Evolutionary conservation across 176 grass and related monocot genomes (phyloP), one percentile per base, ranked within the genome.

Genomic region (Panicum miliaceum): DNA sequence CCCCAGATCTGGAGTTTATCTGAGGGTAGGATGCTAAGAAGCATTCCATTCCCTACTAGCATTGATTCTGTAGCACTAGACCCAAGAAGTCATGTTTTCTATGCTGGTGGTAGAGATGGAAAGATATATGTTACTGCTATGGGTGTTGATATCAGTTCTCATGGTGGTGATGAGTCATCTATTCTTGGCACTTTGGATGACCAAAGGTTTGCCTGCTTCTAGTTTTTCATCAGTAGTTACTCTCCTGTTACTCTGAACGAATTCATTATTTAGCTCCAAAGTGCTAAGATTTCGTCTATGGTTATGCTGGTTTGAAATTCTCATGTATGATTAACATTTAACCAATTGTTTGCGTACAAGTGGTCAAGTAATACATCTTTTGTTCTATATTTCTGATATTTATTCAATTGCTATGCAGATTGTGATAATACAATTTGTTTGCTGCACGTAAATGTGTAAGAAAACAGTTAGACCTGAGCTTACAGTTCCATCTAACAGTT

Each of bases 111-210:
- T 54, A 86, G 87, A 90, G 96, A 98, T 93, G 93, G 93, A 29
- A 95, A 95, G 74, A 98, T 95, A 86, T 98, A 95, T 88, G 79
- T 95, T 86, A 90, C 88, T 75, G 76, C 85, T 45, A 88, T 98
- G 75, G 90, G 92, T 85, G 87, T 87, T 87, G 87, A 95, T 82
- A 73, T 60, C 68, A 85, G 80, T 50, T 89, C 77, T 77, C 83
- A 76, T 71, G 67, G 71, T 53, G 37, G 73, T 84, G 77, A 86
- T 18, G 75, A 89, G 71, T 85, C 80, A 41, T 86, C 85, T 80
- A 92, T 91, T 26, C 80, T 92, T 72, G 96, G 84, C 11, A 70
- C 82, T 72, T 79, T 98, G 85, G 84, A 86, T 84, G 93, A 95
- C 65, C 87, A 93, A 46, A 90, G 96, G 91, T 98, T 69, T 73